Conservation (phyloP, 352 stramenopile species). For the Albugo laibachii region DNA sequence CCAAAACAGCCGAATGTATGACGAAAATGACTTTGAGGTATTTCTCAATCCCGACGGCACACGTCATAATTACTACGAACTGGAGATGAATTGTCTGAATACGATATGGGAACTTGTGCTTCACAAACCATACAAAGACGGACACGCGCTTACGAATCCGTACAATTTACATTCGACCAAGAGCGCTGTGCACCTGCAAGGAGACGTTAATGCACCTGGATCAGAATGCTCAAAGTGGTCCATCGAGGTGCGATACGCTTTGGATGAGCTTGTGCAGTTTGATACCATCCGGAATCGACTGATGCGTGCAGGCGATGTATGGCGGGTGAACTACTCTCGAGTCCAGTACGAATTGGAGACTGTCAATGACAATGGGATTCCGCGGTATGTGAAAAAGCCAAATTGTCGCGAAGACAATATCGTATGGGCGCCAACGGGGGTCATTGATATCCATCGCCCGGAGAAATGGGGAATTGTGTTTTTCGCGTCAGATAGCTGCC, state of each 20-base stretch:
- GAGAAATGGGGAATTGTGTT: conserved; percentile 55
- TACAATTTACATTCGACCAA: conserved; percentile 29
- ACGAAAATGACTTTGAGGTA: conserved; percentile 87
- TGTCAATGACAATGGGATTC: conserved; percentile 19
- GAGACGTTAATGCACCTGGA: conserved; percentile 45
- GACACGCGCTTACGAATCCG: conserved; percentile 54
- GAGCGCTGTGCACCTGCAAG: conserved; percentile 40
- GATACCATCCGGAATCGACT: conserved; percentile 17
- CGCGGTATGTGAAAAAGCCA: conserved; percentile 28
- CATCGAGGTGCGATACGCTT: conserved; percentile 58
- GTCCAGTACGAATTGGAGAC: conserved; percentile 59
- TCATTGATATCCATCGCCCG: conserved; percentile 56
- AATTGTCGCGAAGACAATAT: conserved; percentile 41
- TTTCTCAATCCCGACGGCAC: conserved; percentile 78
- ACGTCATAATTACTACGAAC: conserved; percentile 80
- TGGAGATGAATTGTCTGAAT: conserved; percentile 84
- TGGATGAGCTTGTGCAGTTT: conserved; percentile 47
- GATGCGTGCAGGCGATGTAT: conserved; percentile 24
- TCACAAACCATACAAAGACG: conserved; percentile 76
- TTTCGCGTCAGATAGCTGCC: conserved; percentile 16
- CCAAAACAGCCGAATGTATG: conserved; percentile 64
- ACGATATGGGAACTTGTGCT: conserved; percentile 83
- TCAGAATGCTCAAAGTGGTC: conserved; percentile 50
- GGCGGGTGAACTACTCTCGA: conserved; percentile 81
- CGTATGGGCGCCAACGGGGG: conserved; percentile 46